Evolutionary conservation across 2,329 filamentous ascomycete genomes (phyloP), one percentile per base, ranked within the genome.

Genomic region (Microthyrium microscopicum): DNA sequence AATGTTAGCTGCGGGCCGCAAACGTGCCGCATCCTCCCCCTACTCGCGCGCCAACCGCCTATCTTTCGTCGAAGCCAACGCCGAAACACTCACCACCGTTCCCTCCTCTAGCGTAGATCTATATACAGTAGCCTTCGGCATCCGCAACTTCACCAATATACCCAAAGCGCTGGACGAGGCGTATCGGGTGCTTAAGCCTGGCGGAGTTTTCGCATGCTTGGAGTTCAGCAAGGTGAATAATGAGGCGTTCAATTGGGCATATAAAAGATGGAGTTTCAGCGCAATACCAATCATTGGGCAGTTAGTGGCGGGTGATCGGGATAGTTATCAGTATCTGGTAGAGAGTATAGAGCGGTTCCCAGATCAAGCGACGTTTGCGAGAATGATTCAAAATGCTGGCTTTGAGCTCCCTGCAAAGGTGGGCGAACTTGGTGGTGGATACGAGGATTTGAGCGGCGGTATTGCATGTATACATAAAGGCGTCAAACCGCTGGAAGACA

Each of bases 311-410:
- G 83, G 82, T 5, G 91, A 98, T 53, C 67, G 87, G 36, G 87
- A 91, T 49, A 93, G 83, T 53, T 98, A 98, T 56, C 89, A 98
- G 64, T 98, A 98, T 57, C 66, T 98, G 7, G 89, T 98, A 7
- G 89, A 98, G 66, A 94, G 85, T 55, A 98, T 98, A 54, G 85
- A 94, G 58, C 65, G 70, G 30, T 95, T 95, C 52, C 91, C 89
- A 0, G 77, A 64, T 44, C 91, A 98, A 61, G 67, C 73, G 33
- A 73, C 82, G 43, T 98, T 92, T 50, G 69, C 76, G 42, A 66
- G 71, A 21, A 84, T 92, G 80, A 89, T 92, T 48, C 55, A 69
- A 43, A 70, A 76, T 18, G 87, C 82, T 3, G 87, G 87, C 1
- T 98, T 98, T 50, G 62, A 79, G 41, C 73, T 92, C 27, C 83